Percentiles rank a stretch among this genome's conserved stretches.
Conservation (phyloP, 2,329 filamentous ascomycete genomes). For the Zasmidium citrigriseum region DNA sequence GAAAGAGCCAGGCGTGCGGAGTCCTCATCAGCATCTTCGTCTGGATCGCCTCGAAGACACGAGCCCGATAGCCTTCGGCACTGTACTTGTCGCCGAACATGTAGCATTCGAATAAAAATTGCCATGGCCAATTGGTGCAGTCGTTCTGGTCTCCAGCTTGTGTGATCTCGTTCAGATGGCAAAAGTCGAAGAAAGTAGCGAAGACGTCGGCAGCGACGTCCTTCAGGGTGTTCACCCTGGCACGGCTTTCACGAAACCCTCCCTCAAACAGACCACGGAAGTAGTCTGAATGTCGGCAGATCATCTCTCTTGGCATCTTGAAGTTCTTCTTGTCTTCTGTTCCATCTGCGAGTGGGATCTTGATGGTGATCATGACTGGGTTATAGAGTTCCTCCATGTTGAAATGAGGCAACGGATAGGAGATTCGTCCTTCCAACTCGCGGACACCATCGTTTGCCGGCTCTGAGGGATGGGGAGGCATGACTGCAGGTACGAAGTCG, state of each 20-base stretch:
- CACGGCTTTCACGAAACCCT: not conserved
- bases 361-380: not conserved
- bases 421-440: no score
- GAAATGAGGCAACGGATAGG: not conserved
- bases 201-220: not conserved
- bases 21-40: not conserved
- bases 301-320: not conserved
- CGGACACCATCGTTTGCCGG: no score
- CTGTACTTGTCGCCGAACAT: not conserved
- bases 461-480: no score
- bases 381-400: not conserved
- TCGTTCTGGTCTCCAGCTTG: not conserved
- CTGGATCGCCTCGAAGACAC: not conserved
- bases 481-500: no score
- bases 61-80: not conserved
- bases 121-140: not conserved
- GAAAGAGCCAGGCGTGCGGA: no score
- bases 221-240: not conserved
- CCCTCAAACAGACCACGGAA: not conserved
- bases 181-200: not conserved
- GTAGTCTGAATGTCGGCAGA: not conserved
- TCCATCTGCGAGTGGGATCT: no score
- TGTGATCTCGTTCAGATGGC: not conserved
- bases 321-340: not conserved
- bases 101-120: not conserved